A percentile compares a stretch with the other conserved stretches of the same genome.
Evolutionary conservation across 2,329 filamentous ascomycete species (phyloP).

Genomic region (Pseudogymnoascus sp.): DNA sequence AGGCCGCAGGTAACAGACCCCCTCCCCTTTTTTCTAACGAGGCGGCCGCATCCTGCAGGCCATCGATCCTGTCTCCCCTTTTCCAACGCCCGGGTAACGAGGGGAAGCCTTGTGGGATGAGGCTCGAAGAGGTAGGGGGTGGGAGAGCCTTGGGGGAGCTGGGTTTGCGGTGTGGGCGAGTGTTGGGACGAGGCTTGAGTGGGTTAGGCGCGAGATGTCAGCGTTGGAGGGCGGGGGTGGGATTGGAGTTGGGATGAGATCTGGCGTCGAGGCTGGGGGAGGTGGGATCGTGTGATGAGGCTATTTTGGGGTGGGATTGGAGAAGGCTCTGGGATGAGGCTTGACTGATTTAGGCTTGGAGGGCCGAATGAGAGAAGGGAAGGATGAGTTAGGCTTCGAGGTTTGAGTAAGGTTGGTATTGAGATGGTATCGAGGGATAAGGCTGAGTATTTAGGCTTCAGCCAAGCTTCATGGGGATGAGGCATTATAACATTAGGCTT

Average conservation of each 20-base stretch:
- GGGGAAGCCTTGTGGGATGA: background rate
- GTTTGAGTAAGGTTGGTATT: background rate
- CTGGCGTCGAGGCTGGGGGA: background rate
- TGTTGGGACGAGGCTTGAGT: background rate
- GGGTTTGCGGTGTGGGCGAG: background rate
- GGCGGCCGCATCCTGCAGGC: background rate
- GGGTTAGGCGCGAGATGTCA: background rate
- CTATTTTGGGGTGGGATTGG: background rate
- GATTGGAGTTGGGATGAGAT: background rate
- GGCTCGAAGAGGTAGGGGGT: background rate
- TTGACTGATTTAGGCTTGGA: background rate
- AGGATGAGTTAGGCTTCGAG: background rate
- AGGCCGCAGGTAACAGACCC: background rate
- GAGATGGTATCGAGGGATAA: background rate
- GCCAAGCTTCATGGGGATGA: background rate
- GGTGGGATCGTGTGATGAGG: background rate
- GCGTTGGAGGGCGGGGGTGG: background rate
- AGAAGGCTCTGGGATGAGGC: background rate
- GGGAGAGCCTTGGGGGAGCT: background rate
- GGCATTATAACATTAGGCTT: background rate
- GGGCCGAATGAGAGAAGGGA: background rate
- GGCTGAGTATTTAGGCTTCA: background rate
- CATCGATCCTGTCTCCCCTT: background rate
- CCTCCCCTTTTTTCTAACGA: background rate
- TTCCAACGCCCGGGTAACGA: background rate